These are phyloP conservation scores for Pelargonium citronellum DNA, from an alignment of 441 rosid genomes.

Conservation along the genomic window DNA sequence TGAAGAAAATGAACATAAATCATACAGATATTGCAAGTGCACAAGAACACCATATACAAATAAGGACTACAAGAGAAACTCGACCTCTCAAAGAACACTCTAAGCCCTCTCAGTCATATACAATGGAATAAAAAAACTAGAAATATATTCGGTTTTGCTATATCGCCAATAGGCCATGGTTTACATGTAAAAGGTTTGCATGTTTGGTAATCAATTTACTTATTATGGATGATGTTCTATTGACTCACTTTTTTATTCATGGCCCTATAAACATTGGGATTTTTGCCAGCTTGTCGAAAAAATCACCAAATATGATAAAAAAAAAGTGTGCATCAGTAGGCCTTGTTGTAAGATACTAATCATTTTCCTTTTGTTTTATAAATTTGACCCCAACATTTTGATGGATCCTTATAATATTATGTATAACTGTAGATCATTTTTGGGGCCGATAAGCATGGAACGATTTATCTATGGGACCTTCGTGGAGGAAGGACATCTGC, in stretches of 20 bases:
- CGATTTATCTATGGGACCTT: conserved; percentile 76
- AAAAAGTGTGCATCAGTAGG: background rate
- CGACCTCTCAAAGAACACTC: background rate
- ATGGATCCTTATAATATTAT: conserved; percentile 4
- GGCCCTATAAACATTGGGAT: background rate
- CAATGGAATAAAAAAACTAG: background rate
- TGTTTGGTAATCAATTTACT: background rate
- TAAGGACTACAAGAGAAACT: background rate
- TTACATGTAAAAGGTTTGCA: background rate
- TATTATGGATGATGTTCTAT: background rate
- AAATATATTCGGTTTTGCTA: background rate
- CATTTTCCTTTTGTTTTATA: background rate
- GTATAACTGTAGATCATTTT: conserved; percentile 46
- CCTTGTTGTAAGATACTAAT: background rate
- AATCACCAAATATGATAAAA: background rate
- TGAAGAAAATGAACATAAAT: background rate
- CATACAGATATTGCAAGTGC: background rate
- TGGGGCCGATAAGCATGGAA: conserved; percentile 74
- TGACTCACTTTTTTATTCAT: background rate
- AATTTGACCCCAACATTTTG: conserved; percentile 5
- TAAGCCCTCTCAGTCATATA: background rate
- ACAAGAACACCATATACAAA: background rate
- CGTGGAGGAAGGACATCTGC: conserved; percentile 74
- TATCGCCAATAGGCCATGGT: background rate
- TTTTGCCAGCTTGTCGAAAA: conserved; percentile 2